Base-by-base conservation (phyloP, 805 yeast species). In the Komagataella populi region DNA sequence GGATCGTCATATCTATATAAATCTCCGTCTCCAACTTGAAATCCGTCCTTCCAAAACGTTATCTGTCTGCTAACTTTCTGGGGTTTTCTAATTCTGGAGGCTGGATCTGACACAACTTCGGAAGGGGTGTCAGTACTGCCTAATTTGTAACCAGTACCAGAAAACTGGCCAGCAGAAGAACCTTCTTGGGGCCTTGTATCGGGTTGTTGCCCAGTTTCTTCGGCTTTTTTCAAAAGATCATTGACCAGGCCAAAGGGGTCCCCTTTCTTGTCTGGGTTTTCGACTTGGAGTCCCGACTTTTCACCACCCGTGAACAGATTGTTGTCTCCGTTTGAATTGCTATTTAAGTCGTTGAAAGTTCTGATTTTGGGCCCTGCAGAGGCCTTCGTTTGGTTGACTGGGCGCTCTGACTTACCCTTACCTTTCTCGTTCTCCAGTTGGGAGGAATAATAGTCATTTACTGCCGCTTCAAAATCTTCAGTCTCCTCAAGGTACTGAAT, bases 11-110 rank as follows among this genome's bases (percentile, higher is more conserved):
- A 93, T 53, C 93, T 73, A 64, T 77, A 83, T 52, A 93, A 73
- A 22, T 79, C 78, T 2, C 98, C 98, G 49, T 90, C 96, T 36
- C 93, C 98, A 23, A 93, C 89, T 55, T 88, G 87, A 68, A 93
- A 93, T 1, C 99, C 99, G 60, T 93, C 91, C 58, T 81, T 84
- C 99, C 99, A 93, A 64, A 93, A 91, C 0, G 95, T 87, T 55
- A 93, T 84, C 46, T 85, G 85, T 61, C 98, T 77, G 16, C 76
- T 74, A 4, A 84, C 96, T 53, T 79, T 81, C 45, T 68, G 71
- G 3, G 64, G 60, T 45, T 58, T 63, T 39, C 57, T 56, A 23
- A 63, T 59, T 22, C 54, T 50, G 1, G 60, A 58, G 16, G 51
- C 54, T 1, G 72, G 64, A 54, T 72, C 74, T 7, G 60, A 64